Evolutionary conservation across 2,329 filamentous ascomycete genomes (phyloP).

Genomic region (Helotiales sp.): DNA sequence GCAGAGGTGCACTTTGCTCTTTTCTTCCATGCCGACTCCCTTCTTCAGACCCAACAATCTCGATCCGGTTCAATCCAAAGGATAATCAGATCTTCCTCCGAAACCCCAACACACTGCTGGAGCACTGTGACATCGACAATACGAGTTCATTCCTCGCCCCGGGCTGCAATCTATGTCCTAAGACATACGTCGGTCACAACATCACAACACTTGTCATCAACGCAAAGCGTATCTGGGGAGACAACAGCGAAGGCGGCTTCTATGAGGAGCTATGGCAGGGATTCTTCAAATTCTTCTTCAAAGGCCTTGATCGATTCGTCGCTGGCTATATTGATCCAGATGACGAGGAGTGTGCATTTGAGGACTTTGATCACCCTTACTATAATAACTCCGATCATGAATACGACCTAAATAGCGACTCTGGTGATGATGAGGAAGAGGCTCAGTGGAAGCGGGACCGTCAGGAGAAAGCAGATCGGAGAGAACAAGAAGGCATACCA

Average conservation of each 20-base stretch:
- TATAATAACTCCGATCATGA: not conserved
- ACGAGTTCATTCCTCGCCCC: not conserved
- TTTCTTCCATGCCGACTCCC: not conserved
- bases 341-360: not conserved
- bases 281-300: not conserved
- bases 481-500: no score
- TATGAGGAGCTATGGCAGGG: not conserved
- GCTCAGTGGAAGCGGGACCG: not conserved
- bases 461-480: not conserved
- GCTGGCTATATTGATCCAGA: not conserved
- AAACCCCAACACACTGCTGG: not conserved
- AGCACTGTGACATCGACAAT: not conserved
- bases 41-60: not conserved
- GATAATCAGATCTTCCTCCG: not conserved
- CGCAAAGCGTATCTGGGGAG: not conserved
- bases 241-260: not conserved
- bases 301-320: not conserved
- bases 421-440: not conserved
- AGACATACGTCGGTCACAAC: not conserved
- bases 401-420: not conserved
- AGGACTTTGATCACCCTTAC: not conserved
- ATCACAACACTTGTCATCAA: not conserved
- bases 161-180: not conserved
- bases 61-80: not conserved
- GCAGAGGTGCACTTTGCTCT: no score